Conservation (phyloP, 805 yeast genomes). For the Lachancea nothofagi region DNA sequence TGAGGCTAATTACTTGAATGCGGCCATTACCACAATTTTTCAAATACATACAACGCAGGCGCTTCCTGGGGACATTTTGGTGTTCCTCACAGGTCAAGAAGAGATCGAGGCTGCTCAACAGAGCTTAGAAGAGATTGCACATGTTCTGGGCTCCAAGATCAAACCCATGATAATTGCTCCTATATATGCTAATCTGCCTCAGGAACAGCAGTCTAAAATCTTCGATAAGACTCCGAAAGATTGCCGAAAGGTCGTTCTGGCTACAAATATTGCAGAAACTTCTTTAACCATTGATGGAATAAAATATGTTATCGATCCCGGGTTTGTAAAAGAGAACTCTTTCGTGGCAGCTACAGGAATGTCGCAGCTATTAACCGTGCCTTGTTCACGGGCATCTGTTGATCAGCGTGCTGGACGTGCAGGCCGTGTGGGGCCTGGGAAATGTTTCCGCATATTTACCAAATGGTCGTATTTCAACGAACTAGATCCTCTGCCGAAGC, state of each 20-base stretch:
- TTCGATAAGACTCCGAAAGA: constrained; percentile 83
- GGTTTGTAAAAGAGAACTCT: constrained; percentile 87
- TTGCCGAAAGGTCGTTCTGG: constrained; percentile 80
- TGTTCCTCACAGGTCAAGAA: constrained; percentile 93
- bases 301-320: constrained; percentile 89
- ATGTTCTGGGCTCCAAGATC: constrained; percentile 54
- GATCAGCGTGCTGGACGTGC: constrained; percentile 98
- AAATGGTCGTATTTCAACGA: constrained; percentile 66
- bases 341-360: constrained; percentile 84
- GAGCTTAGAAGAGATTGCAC: constrained; percentile 57
- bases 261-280: constrained; percentile 96
- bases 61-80: constrained; percentile 76
- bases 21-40: constrained; percentile 80
- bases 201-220: constrained; percentile 72
- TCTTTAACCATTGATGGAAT: constrained; percentile 96
- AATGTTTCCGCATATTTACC: constrained; percentile 85
- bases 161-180: constrained; percentile 71
- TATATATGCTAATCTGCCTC: constrained; percentile 85
- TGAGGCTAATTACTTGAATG: constrained; percentile 85
- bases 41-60: constrained; percentile 67
- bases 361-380: constrained; percentile 78
- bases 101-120: constrained; percentile 85
- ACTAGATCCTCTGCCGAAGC: constrained; percentile 71
- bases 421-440: constrained; percentile 96
- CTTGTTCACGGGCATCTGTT: constrained; percentile 92